A percentile compares a stretch with the other conserved stretches of the same genome.
These are phyloP conservation scores for Porphyrellus sp. DNA, from an alignment of 1,284 basidiomycete species.

Conservation along the genomic window DNA sequence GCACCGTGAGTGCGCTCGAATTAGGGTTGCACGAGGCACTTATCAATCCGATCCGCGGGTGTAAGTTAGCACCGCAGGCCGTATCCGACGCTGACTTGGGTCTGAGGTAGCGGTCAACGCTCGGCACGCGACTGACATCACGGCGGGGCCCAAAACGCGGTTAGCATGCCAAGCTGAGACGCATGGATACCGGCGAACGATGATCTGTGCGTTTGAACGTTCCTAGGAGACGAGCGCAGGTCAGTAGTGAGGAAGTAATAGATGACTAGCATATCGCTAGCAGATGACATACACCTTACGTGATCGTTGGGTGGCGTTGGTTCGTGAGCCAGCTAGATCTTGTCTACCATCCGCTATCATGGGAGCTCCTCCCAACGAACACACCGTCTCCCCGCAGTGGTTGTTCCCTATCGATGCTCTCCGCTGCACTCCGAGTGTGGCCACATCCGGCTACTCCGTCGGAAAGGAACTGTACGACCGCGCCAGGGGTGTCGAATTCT, in stretches of 20 bases:
- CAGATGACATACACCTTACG: slow-evolving; percentile 19
- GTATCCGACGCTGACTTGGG: slow-evolving; percentile 19
- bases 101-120: slow-evolving; percentile 18
- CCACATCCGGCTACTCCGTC: slow-evolving; percentile 50
- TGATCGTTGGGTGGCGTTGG: slow-evolving; percentile 30
- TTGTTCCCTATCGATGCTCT: slow-evolving; percentile 62
- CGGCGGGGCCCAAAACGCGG: neutral
- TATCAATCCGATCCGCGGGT: slow-evolving; percentile 34
- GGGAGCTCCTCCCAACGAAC: slow-evolving; percentile 24
- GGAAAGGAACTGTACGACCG: slow-evolving; percentile 72
- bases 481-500: slow-evolving; percentile 74
- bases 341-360: slow-evolving; percentile 16
- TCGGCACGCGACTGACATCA: slow-evolving; percentile 4
- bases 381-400: slow-evolving; percentile 54
- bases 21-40: slow-evolving; percentile 25
- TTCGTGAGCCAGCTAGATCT: slow-evolving; percentile 4
- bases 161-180: slow-evolving; percentile 1
- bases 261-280: neutral
- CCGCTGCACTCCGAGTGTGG: slow-evolving; percentile 50
- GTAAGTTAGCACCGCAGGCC: slow-evolving; percentile 22
- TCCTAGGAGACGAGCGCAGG: slow-evolving; percentile 1
- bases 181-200: neutral
- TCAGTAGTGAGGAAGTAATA: neutral
- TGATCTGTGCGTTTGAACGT: neutral
- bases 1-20: slow-evolving; percentile 3